Base-by-base conservation (phyloP, 768 basidiomycete genomes). In the Melanogaster broomeanus region DNA sequence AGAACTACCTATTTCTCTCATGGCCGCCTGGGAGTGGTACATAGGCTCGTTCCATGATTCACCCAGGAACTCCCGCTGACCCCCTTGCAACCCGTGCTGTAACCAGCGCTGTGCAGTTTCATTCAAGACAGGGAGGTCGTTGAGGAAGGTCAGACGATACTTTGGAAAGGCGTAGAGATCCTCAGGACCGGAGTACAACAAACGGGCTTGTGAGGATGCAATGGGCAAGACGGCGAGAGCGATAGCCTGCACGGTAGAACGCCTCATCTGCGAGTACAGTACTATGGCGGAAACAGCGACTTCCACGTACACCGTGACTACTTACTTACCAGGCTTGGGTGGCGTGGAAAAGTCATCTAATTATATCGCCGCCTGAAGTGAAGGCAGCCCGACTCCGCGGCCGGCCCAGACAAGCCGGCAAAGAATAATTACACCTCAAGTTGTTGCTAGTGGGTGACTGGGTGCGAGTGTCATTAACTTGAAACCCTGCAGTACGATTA, bases 111-210 rank as follows among this genome's bases (percentile, higher is more conserved):
- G 73, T 4, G 88, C 91, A 2, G 88, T 90, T 42, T 86, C 74
- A 59, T 87, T 85, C 22, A 77, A 68, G 56, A 93, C 72, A 24
- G 91, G 90, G n/a, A 84, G 79, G 51, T 80, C 79, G 64, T 90
- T 88, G 63, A 93, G 80, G 69, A 90, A 93, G 35, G 83, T 72
- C 53, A 93, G 85, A 37, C 82, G 79, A 65, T 82, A 88, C 66
- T 93, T 93, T 57, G 91, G 92, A 64, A 86, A 91, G 0, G 91
- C 85, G 67, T 83, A 80, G 15, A 83, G 75, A 61, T 93, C 91
- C 60, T 92, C 87, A 25, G 91, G 90, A 41, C 90, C 77, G 9
- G 86, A 82, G 63, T 90, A 84, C 25, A 85, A 66, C n/a, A 83
- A 57, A 0, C 63, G 68, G 0, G 72, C 74, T 37, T 38, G 61